Evolutionary conservation across 495 filamentous ascomycete genomes (phyloP).

Genomic region (Xylaria nigripes): DNA sequence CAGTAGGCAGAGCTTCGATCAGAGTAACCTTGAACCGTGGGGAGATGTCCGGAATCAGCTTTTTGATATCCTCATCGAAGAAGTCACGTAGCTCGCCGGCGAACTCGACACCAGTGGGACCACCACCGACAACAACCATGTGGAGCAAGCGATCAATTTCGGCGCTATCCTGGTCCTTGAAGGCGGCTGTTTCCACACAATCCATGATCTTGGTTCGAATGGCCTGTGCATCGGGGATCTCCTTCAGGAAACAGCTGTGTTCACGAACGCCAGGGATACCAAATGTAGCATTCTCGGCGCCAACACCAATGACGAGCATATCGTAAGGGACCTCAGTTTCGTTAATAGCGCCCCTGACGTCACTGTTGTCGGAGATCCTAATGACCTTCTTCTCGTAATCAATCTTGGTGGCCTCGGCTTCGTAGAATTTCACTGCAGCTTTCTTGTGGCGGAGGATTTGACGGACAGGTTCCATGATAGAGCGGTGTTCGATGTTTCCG

Average conservation of each 20-base stretch:
- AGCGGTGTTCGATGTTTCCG: constrained; percentile 94
- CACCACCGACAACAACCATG: constrained; percentile 98
- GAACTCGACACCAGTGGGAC: constrained; percentile 96
- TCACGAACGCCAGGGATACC: constrained; percentile 94
- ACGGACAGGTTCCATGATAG: constrained; percentile 97
- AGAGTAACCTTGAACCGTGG: constrained; percentile 95
- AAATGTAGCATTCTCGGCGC: constrained; percentile 97
- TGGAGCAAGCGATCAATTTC: constrained; percentile 91
- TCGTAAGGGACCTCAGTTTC: constrained; percentile 92
- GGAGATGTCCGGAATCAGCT: constrained; percentile 92
- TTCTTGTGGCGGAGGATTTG: constrained; percentile 92
- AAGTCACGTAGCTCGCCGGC: constrained; percentile 98
- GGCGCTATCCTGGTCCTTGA: constrained; percentile 90
- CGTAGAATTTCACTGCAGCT: constrained; percentile 87
- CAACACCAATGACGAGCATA: constrained; percentile 94
- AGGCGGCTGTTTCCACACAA: constrained; percentile 94
- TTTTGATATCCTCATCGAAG: constrained; percentile 94
- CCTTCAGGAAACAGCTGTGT: constrained; percentile 96
- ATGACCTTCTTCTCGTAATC: constrained; percentile 86
- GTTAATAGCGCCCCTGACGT: constrained; percentile 75
- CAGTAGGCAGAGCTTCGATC: constrained; percentile 95
- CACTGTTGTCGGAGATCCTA: constrained; percentile 82
- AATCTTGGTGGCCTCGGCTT: constrained; percentile 95
- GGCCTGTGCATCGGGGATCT: constrained; percentile 87
- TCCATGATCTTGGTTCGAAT: constrained; percentile 99